Base-by-base conservation (phyloP, 2,329 filamentous ascomycete genomes). In the Plenodomus lindquistii region DNA sequence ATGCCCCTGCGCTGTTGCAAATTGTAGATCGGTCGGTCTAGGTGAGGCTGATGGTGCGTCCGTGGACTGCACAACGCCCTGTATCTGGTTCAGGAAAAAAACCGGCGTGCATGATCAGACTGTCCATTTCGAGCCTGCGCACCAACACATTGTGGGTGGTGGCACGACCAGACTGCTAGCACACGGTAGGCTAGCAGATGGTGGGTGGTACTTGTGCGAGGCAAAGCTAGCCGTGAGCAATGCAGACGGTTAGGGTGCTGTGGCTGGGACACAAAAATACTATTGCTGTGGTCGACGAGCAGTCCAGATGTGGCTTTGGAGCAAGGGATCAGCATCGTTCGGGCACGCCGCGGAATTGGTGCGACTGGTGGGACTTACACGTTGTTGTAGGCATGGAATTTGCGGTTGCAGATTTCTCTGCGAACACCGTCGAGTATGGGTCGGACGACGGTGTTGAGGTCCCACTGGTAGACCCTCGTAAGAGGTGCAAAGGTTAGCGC, bases 401-500 rank as follows among this genome's bases (percentile, higher is more conserved):
- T 82, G 60, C 85, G 83, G 62, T 83, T 83, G 67, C 84, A 85
- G 15, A 91, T 84, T 63, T 94, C 87, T 37, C 76, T 77, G 63
- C 84, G 84, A 20, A 88, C 88, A 19, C 81, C 79, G 3, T 78
- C 73, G 38, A 85, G 77, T 29, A 95, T 76, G 15, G 79, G 77
- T 46, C 79, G 75, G 39, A 95, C 85, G 52, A 88, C 70, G 29
- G 69, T 77, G n/a, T 80, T 77, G 38, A 77, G 67, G 37, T 79
- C 76, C 82, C 84, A 89, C 24, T 75, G 72, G 43, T 83, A 82
- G 36, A 85, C 77, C 48, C 85, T 81, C 37, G 83, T 86, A 65
- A 97, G 80, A 7, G 91, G 87, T 29, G 81, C 87, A 62, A 94
- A 72, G 56, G 86, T 87, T 62, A 95, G 77, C 11, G 86, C 85